These are phyloP conservation scores for Acacia confusa DNA, from an alignment of 306 rosid genomes.

Conservation along the genomic window DNA sequence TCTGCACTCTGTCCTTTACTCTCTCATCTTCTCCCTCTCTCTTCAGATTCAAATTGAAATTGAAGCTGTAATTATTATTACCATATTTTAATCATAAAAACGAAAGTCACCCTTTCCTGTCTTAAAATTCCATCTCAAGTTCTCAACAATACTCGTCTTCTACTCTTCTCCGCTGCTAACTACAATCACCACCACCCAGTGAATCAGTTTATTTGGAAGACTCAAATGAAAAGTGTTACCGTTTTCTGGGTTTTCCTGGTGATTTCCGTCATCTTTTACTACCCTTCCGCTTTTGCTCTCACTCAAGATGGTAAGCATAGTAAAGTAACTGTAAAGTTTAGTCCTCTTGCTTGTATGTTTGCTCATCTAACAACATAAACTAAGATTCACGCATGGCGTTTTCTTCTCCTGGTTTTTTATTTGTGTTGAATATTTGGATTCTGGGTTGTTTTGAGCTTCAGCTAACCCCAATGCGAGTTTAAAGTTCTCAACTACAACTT, in stretches of 20 bases:
- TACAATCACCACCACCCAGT: background rate
- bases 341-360: background rate
- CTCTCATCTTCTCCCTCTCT: background rate
- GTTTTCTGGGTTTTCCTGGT: constrained; percentile 38
- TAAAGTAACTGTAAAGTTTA: constrained; percentile 25
- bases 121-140: constrained; percentile 24
- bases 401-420: background rate
- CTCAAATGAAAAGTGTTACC: constrained; percentile 46
- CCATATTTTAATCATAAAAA: background rate
- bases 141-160: constrained; percentile 23
- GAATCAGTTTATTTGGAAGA: background rate
- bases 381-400: background rate
- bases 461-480: background rate
- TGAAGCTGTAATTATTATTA: background rate
- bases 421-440: background rate
- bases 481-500: constrained; percentile 28
- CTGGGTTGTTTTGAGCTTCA: constrained; percentile 4
- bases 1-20: constrained; percentile 48
- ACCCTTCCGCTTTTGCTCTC: constrained; percentile 61
- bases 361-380: background rate
- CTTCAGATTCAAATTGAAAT: background rate
- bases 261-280: constrained; percentile 37
- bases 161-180: background rate
- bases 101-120: constrained; percentile 1
- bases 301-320: constrained; percentile 66